Conservation (phyloP, 192 early-diverging fungal species). For the Linderina pennispora region DNA sequence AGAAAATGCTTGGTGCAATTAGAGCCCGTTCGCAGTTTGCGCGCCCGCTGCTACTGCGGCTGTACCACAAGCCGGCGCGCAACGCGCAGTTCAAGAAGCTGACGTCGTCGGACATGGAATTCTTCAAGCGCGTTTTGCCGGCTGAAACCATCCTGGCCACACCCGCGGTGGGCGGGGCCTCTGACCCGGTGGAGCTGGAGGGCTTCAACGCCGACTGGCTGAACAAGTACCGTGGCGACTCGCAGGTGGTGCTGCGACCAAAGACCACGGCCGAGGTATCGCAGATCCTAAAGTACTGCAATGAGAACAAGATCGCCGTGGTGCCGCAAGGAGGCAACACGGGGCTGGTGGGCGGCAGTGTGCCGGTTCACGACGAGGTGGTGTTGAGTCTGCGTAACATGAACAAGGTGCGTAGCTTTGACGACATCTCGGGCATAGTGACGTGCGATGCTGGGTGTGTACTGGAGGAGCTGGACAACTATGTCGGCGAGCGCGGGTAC, state of each 20-base stretch:
- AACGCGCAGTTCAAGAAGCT: slow-evolving; percentile 41
- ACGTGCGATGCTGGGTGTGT: slow-evolving; percentile 92
- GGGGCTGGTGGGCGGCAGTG: slow-evolving; percentile 91
- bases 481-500: slow-evolving; percentile 73
- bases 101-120: slow-evolving; percentile 50
- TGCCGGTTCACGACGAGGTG: slow-evolving; percentile 95
- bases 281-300: slow-evolving; percentile 81
- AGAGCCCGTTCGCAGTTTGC: not conserved
- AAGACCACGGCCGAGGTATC: slow-evolving; percentile 81
- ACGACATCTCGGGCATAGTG: slow-evolving; percentile 73
- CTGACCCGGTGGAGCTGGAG: slow-evolving; percentile 53
- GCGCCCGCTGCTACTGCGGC: not conserved
- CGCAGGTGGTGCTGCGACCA: slow-evolving; percentile 77
- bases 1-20: slow-evolving; percentile 12
- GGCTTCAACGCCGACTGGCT: slow-evolving; percentile 90
- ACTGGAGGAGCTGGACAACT: slow-evolving; percentile 83
- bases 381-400: slow-evolving; percentile 74
- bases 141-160: slow-evolving; percentile 40
- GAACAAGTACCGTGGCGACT: slow-evolving; percentile 84
- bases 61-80: slow-evolving; percentile 30
- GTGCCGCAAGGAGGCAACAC: slow-evolving; percentile 99
- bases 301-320: slow-evolving; percentile 76
- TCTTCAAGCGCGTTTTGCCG: slow-evolving; percentile 52
- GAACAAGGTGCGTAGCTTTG: slow-evolving; percentile 72
- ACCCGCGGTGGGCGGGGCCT: slow-evolving; percentile 25